A percentile compares a stretch with the other conserved stretches of the same genome.
Evolutionary conservation across 2,329 filamentous ascomycete species (phyloP).

Genomic region (Diaporthe destruens): DNA sequence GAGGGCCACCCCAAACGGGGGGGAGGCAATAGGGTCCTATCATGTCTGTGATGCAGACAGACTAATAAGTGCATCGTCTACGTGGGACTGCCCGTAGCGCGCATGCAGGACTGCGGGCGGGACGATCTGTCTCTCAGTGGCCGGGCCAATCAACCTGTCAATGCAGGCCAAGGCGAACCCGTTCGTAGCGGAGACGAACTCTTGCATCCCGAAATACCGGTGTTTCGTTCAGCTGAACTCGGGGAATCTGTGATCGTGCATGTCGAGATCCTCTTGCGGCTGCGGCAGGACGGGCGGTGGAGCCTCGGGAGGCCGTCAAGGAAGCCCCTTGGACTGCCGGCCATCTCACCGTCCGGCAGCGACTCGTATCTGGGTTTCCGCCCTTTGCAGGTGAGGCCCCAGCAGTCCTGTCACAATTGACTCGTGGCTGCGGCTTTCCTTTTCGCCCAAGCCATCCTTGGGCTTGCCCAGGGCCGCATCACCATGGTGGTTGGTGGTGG

Average conservation of each 20-base stretch:
- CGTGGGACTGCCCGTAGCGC: slow-evolving; percentile 3
- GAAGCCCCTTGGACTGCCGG: slow-evolving; percentile 28
- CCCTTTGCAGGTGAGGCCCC: slow-evolving; percentile 10
- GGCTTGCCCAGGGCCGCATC: neutral
- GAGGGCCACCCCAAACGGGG: slow-evolving; percentile 3
- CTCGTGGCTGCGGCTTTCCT: slow-evolving; percentile 28
- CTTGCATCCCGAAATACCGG: slow-evolving; percentile 8
- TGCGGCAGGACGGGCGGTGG: slow-evolving; percentile 33
- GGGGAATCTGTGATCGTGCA: slow-evolving; percentile 35
- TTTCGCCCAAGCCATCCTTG: slow-evolving; percentile 24
- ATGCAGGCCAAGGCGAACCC: slow-evolving; percentile 36
- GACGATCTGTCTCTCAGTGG: slow-evolving; percentile 27
- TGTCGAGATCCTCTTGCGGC: slow-evolving; percentile 27
- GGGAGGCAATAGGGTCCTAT: slow-evolving; percentile 24
- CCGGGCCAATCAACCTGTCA: slow-evolving; percentile 26
- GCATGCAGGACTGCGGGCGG: slow-evolving; percentile 28
- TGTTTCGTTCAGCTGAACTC: slow-evolving; percentile 34
- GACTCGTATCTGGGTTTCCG: slow-evolving; percentile 37
- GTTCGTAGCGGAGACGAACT: slow-evolving; percentile 24
- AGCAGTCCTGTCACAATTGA: slow-evolving; percentile 26
- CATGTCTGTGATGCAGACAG: slow-evolving; percentile 1
- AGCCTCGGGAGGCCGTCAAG: slow-evolving; percentile 34
- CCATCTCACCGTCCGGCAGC: neutral
- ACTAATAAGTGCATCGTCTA: neutral
- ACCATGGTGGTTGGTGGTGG: slow-evolving; percentile 14